These are phyloP conservation scores for Solanum arcanum DNA, from an alignment of 257 asterid species.

Conservation along the genomic window DNA sequence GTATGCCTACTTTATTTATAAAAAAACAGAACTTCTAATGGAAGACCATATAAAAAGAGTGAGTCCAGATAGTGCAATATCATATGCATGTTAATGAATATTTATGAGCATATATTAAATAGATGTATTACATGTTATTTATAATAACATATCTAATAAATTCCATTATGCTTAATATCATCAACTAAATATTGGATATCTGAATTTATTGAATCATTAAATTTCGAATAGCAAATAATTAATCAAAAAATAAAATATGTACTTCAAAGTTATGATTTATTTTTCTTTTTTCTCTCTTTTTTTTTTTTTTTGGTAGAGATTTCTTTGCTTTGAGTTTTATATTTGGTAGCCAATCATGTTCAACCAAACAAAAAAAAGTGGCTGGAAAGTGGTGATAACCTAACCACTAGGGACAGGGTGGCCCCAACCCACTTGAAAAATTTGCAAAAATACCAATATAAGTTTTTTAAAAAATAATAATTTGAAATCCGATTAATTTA, in stretches of 20 bases:
- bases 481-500: background rate
- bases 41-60: background rate
- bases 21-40: no score
- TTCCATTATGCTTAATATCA: background rate
- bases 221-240: background rate
- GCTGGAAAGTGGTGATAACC: background rate
- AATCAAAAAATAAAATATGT: background rate
- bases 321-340: background rate
- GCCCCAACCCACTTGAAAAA: background rate
- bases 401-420: background rate
- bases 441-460: background rate
- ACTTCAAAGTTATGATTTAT: background rate
- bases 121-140: no score
- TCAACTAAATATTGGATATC: background rate
- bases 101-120: no score
- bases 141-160: no score
- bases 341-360: background rate
- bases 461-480: no score
- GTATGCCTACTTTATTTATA: background rate
- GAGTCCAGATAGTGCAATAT: background rate
- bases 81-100: no score
- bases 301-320: background rate
- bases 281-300: background rate
- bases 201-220: background rate
- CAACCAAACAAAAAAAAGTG: background rate